Evolutionary conservation across 345 rosid genomes (phyloP).

Genomic region (Citrus sp.): DNA sequence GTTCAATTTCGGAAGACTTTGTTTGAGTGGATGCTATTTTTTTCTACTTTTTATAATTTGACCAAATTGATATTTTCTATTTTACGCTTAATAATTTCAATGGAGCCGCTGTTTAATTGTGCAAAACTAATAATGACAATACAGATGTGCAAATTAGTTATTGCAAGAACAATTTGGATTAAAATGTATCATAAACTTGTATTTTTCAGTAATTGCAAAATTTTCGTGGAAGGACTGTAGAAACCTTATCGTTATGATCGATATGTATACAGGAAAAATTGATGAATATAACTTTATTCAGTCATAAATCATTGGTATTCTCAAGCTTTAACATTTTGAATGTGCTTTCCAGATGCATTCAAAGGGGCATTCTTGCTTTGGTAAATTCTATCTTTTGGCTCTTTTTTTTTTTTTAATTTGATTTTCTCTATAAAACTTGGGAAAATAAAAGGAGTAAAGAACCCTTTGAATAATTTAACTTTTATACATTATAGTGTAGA

Average conservation of each 20-base stretch:
- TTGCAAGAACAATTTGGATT: not conserved
- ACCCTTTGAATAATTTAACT: slow-evolving; percentile 15
- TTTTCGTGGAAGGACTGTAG: not conserved
- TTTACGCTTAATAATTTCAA: not conserved
- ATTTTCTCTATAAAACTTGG: slow-evolving; percentile 16
- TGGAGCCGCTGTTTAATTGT: not conserved
- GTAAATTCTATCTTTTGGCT: slow-evolving; percentile 14
- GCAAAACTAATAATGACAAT: not conserved
- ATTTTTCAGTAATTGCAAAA: too few species aligned
- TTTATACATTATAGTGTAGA: slow-evolving; percentile 8
- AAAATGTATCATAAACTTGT: not conserved
- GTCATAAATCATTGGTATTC: not conserved
- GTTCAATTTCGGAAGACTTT: not conserved
- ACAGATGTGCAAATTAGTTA: not conserved
- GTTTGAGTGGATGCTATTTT: slow-evolving; percentile 4
- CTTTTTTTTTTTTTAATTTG: slow-evolving; percentile 29
- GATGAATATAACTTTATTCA: not conserved
- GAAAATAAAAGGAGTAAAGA: not conserved
- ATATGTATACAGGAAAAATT: not conserved
- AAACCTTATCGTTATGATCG: not conserved
- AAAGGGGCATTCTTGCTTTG: not conserved
- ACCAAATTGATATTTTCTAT: slow-evolving; percentile 6
- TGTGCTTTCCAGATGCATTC: slow-evolving; percentile 1
- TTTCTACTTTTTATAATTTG: not conserved
- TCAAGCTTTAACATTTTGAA: slow-evolving; percentile 7